phyloP scores from a whole-genome alignment of 2,329 filamentous ascomycete genomes.

The Ascosphaera acerosa region DNA sequence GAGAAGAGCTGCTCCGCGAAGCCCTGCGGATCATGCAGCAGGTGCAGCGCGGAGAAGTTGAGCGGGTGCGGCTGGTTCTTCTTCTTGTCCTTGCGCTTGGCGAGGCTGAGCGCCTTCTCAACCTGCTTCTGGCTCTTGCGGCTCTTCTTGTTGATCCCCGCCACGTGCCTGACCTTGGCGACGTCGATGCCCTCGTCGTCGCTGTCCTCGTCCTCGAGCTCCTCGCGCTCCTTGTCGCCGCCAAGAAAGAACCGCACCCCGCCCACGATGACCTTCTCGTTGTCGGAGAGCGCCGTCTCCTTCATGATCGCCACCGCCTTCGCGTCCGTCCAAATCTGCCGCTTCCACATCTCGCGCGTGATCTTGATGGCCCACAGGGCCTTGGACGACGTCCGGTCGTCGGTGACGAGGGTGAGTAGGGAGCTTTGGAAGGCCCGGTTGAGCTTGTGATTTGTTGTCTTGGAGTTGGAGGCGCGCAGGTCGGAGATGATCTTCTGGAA shows the following conservation, averaged over 20 bases:
- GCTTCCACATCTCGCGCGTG: slow-evolving; percentile 84
- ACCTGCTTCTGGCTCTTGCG: slow-evolving; percentile 64
- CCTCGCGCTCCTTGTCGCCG: slow-evolving; percentile 85
- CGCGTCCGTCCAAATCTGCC: slow-evolving; percentile 85
- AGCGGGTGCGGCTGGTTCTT: slow-evolving; percentile 68
- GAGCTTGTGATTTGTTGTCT: slow-evolving; percentile 69
- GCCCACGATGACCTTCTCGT: slow-evolving; percentile 74
- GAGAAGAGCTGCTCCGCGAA: slow-evolving; percentile 77
- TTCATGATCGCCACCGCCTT: slow-evolving; percentile 98
- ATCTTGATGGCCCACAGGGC: slow-evolving; percentile 92
- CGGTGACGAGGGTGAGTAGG: slow-evolving; percentile 71
- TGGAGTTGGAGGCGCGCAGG: slow-evolving; percentile 64
- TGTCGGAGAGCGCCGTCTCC: slow-evolving; percentile 65
- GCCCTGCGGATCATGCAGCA: slow-evolving; percentile 80
- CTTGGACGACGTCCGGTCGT: slow-evolving; percentile 61
- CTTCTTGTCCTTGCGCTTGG: slow-evolving; percentile 65
- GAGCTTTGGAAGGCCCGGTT: slow-evolving; percentile 87
- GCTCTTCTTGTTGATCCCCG: slow-evolving; percentile 86
- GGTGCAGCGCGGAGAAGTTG: slow-evolving; percentile 88
- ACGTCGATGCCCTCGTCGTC: slow-evolving; percentile 56
- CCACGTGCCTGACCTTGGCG: slow-evolving; percentile 56
- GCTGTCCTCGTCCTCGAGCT: slow-evolving; percentile 68
- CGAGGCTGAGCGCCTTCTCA: slow-evolving; percentile 54
- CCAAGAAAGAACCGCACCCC: slow-evolving; percentile 88
- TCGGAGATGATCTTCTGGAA: slow-evolving; percentile 81